Evolutionary conservation across 2,329 filamentous ascomycete species (phyloP), one percentile per base, ranked within the genome.

Genomic region (Hymenoscyphus fructigenus): DNA sequence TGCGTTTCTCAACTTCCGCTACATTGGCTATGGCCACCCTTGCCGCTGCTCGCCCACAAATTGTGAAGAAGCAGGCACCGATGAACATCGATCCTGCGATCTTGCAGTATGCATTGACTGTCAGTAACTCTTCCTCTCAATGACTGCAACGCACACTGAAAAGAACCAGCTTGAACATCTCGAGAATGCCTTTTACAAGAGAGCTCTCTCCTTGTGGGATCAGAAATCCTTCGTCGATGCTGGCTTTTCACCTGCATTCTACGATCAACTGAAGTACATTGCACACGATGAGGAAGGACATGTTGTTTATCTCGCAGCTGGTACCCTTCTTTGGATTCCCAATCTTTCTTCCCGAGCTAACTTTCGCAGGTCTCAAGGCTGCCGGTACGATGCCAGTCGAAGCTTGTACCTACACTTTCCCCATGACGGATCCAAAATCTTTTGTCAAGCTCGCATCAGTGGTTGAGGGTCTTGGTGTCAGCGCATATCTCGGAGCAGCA

Each of bases 401-500:
- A 17, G 79, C 79, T 28, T 88, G 86, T 77, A 80, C 76, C 1
- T 90, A 89, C 77, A 72, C 76, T 60, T 90, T 88, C 74, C 79
- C 79, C 9, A 76, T 80, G 66, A 80, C 78, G 12, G 78, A 81
- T 59, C 79, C 82, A 55, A 75, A 79, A 60, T 75, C 76, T 28
- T 88, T 88, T 77, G 74, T 87, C 17, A 78, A 79, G n/a, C 80
- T 83, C 3, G 83, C 83, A 57, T 80, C 78, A 26, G 76, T 87
- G 59, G 79, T 88, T 44, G 85, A 88, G 73, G 82, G 81, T 62
- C 82, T 88, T 56, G 85, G 85, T 69, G 82, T 85, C 58, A 83
- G 81, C 34, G 85, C 85, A 32, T 88, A 88, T 76, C 81, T 90
- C 55, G 86, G 86, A 63, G 88, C 87, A 29, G 87, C 87, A 12